Evolutionary conservation across 2,329 filamentous ascomycete genomes (phyloP), one percentile per base, ranked within the genome.

Genomic region (Xylariaceae sp.): DNA sequence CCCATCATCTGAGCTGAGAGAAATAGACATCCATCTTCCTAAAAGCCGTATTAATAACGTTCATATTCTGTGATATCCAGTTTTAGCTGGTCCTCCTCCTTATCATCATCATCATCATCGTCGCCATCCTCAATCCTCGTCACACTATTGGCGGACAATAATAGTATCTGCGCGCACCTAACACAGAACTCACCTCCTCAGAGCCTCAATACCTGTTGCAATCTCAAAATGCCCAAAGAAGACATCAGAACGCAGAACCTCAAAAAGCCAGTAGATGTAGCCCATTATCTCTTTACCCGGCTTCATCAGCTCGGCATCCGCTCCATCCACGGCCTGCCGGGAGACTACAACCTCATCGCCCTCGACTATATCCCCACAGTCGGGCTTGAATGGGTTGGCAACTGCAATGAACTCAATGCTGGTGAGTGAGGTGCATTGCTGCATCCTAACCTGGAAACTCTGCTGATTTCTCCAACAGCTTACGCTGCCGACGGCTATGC

Each of bases 401-500:
- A 83, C 64, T 81, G 82, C 57, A 89, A 89, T 62, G 86, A 89
- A 66, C 76, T 89, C 51, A 89, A 89, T 64, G 85, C 85, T 41
- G 82, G 83, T 82, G 61, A 67, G 74, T 64, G 22, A 27, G 7
- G 22, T 7, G 9, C 3, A 22, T 33, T 31, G 12, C 11, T 18
- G 18, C 6, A 30, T 12, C 1, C 18, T 22, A 30, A n/a, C 14
- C 9, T 38, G 6, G n/a, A 11, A 7, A 32, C 45, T 56, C 36
- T 45, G 35, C 15, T 36, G 31, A 6, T 41, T 19, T 39, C 35
- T 38, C 40, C 31, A 19, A 22, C 62, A 81, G 85, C 83, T 15
- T 90, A 90, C 61, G 86, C 87, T 27, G 85, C 87, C n/a, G 87
- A 90, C 69, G 87, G 87, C 19, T 90, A 90, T 64, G 86, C 86